Evolutionary conservation across 148 eudicot species (phyloP).

Genomic region (Chenopodium album): DNA sequence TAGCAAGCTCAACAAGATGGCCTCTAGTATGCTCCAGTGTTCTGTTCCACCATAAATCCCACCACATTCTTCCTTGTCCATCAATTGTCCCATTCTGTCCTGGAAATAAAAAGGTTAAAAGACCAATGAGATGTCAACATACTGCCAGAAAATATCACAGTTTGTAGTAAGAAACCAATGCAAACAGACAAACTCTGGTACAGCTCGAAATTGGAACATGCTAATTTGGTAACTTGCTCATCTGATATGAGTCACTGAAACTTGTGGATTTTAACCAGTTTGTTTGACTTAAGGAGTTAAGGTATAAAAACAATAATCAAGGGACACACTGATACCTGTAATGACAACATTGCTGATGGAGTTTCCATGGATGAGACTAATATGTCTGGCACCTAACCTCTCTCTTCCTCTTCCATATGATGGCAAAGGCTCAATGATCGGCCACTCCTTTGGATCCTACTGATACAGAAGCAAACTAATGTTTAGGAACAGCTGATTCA

Average conservation of each 20-base stretch:
- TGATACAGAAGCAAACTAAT: constrained; percentile 30
- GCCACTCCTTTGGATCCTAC: constrained; percentile 95
- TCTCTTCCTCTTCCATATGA: constrained; percentile 99
- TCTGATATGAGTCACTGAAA: neutral
- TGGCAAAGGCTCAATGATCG: constrained; percentile 85
- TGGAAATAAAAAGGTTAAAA: constrained; percentile 28
- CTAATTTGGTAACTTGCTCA: neutral
- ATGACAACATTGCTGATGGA: constrained; percentile 70
- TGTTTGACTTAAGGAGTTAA: no score
- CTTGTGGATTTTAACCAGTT: neutral
- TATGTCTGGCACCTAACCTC: constrained; percentile 86
- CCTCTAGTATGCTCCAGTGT: constrained; percentile 92
- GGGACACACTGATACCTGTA: constrained; percentile 54
- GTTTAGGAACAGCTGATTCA: constrained; percentile 15
- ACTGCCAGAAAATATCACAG: neutral
- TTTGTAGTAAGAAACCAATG: neutral
- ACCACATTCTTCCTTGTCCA: constrained; percentile 96
- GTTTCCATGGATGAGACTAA: constrained; percentile 93
- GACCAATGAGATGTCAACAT: constrained; percentile 19
- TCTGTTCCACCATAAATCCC: constrained; percentile 99
- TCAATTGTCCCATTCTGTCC: constrained; percentile 91
- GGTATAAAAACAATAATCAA: neutral
- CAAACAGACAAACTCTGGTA: neutral
- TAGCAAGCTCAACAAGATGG: constrained; percentile 83
- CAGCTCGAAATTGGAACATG: no score